Evolutionary conservation across 2,329 filamentous ascomycete species (phyloP), one percentile per base, ranked within the genome.

Genomic region (Trichoderma brevicompactum): DNA sequence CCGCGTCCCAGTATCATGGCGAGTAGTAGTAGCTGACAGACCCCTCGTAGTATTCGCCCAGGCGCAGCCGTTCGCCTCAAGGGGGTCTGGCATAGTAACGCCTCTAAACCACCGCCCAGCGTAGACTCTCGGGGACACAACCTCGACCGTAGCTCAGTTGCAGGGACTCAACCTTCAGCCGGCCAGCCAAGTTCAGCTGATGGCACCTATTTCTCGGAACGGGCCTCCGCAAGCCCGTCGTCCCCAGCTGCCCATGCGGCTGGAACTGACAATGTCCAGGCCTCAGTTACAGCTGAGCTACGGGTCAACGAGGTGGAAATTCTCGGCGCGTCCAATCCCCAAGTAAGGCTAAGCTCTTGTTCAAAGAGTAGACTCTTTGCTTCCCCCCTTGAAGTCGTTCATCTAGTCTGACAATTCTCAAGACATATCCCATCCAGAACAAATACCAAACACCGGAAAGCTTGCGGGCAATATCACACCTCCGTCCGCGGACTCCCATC

Each of bases 351-450:
- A 9, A 23, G 15, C 19, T 28, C 38, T 28, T 38, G 23, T 53
- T 36, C 49, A 62, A 52, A 44, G n/a, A 52, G 4, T 17, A 12
- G 1, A 5, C 10, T 40, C 12, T 55, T 54, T 34, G 28, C 46
- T 46, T 28, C 5, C 36, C 40, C 15, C 38, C 36, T 56, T 67
- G 52, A 7, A 17, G 43, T 50, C 46, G 34, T 49, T 54, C n/a
- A 46, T 56, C 68, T 66, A 67, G 70, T 62, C 66, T 68, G 60
- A 65, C 48, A 40, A 52, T 67, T 65, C 34, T 73, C 50, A 66
- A 98, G 91, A 91, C 89, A 68, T 96, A 92, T 74, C 95, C 95
- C 3, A 87, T 99, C 28, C 95, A 99, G 79, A 97, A 97, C 79
- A 98, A 98, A 79, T 97, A 95, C 72, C 94, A 97, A 72, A 92